phyloP scores from a whole-genome alignment of 2,329 filamentous ascomycete species.

The Phaeophleospora eucalypticola region DNA sequence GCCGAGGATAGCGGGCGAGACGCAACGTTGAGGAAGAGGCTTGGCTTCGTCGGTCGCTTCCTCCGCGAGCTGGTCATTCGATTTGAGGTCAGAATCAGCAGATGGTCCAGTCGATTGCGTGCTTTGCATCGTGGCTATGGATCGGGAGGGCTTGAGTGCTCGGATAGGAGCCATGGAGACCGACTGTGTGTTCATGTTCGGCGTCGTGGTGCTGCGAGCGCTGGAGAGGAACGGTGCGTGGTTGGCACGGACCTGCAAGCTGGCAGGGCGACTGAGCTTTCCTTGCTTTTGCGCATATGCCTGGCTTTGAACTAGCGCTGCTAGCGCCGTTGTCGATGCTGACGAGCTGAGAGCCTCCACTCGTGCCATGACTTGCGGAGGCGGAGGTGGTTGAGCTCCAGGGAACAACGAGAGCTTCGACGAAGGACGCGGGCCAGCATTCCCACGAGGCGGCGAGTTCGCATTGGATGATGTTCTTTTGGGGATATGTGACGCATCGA shows the following conservation, averaged over 20 bases:
- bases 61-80: constrained; percentile 2
- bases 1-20: constrained; percentile 23
- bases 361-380: constrained; percentile 1
- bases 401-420: constrained; percentile 24
- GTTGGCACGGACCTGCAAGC: constrained; percentile 42
- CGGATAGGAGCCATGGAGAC: constrained; percentile 27
- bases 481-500: constrained; percentile 6
- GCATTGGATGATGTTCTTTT: constrained; percentile 7
- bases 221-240: constrained; percentile 41
- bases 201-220: constrained; percentile 25
- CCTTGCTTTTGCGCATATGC: constrained; percentile 2
- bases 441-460: neutral
- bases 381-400: constrained; percentile 4
- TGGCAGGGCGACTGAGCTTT: constrained; percentile 39
- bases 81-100: constrained; percentile 8
- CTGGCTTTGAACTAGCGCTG: constrained; percentile 1
- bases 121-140: constrained; percentile 13
- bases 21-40: constrained; percentile 6
- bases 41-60: constrained; percentile 17
- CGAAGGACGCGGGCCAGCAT: neutral
- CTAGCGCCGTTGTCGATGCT: constrained; percentile 11
- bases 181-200: constrained; percentile 22
- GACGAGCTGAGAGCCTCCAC: constrained; percentile 8
- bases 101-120: constrained; percentile 3
- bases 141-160: constrained; percentile 29